A percentile compares a stretch with the other conserved stretches of the same genome.
phyloP scores from a whole-genome alignment of 2,329 filamentous ascomycete genomes.

The Colletotrichum neosansevieriae region DNA sequence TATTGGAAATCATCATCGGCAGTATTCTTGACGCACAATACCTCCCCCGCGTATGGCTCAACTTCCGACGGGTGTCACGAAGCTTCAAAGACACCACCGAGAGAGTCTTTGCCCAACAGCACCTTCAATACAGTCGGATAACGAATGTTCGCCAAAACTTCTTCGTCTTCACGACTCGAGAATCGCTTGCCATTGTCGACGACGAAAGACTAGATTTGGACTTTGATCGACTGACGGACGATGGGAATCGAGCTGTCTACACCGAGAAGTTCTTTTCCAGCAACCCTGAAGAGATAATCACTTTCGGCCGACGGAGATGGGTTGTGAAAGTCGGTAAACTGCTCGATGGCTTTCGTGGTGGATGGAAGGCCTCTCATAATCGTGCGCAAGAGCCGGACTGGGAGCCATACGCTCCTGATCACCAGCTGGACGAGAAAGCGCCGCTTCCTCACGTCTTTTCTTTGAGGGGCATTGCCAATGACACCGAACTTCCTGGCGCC shows the following conservation, averaged over 20 bases:
- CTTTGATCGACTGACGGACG: background rate
- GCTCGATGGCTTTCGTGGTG: background rate
- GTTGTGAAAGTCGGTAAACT: background rate
- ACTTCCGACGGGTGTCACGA: slow-evolving; percentile 38
- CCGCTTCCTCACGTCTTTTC: slow-evolving; percentile 29
- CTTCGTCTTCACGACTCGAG: background rate
- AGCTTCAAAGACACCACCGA: slow-evolving; percentile 37
- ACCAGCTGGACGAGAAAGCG: background rate
- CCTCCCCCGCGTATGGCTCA: slow-evolving; percentile 39
- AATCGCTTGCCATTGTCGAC: background rate
- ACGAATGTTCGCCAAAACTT: slow-evolving; percentile 28
- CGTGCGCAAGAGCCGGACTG: background rate
- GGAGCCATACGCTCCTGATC: background rate
- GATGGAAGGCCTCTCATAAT: background rate
- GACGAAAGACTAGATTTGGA: background rate
- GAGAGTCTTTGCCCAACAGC: slow-evolving; percentile 30
- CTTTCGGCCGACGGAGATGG: background rate
- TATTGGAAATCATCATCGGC: slow-evolving; percentile 37
- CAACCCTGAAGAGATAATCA: background rate
- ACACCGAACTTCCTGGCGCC: slow-evolving; percentile 38
- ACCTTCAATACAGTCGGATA: slow-evolving; percentile 34
- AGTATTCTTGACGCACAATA: slow-evolving; percentile 37
- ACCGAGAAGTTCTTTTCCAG: background rate
- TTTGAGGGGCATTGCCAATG: slow-evolving; percentile 36
- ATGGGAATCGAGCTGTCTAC: background rate